phyloP scores from a whole-genome alignment of 768 basidiomycete genomes.

The Nevesoporus exiguus region DNA sequence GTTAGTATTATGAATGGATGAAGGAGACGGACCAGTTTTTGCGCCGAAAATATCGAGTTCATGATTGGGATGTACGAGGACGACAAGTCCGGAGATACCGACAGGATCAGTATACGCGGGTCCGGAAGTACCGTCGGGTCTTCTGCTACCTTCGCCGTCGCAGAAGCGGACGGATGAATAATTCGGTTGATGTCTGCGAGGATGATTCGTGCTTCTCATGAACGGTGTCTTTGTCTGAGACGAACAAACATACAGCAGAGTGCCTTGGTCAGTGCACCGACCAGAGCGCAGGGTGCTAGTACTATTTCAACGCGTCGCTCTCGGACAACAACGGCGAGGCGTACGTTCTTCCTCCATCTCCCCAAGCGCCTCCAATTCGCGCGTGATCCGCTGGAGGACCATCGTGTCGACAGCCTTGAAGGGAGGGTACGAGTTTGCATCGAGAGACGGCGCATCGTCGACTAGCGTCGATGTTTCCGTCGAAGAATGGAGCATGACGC shows the following conservation, averaged over 20 bases:
- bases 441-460: constrained; percentile 40
- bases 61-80: constrained; percentile 96
- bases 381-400: constrained; percentile 57
- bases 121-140: constrained; percentile 38
- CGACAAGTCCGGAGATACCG: constrained; percentile 87
- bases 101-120: constrained; percentile 71
- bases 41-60: constrained; percentile 99
- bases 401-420: constrained; percentile 75
- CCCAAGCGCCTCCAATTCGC: constrained; percentile 55
- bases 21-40: constrained; percentile 72
- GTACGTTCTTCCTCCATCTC: constrained; percentile 46
- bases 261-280: constrained; percentile 88
- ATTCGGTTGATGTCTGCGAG: constrained; percentile 65
- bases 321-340: neutral
- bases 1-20: neutral
- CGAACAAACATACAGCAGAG: constrained; percentile 66
- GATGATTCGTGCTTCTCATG: constrained; percentile 20
- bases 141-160: constrained; percentile 25
- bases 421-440: constrained; percentile 80
- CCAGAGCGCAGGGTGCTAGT: constrained; percentile 65
- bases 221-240: neutral
- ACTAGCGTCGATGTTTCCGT: constrained; percentile 40
- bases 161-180: constrained; percentile 33
- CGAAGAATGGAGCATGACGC: constrained; percentile 76
- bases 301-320: constrained; percentile 5